Evolutionary conservation across 352 stramenopile species (phyloP).

Genomic region (Phytophthora sp.): DNA sequence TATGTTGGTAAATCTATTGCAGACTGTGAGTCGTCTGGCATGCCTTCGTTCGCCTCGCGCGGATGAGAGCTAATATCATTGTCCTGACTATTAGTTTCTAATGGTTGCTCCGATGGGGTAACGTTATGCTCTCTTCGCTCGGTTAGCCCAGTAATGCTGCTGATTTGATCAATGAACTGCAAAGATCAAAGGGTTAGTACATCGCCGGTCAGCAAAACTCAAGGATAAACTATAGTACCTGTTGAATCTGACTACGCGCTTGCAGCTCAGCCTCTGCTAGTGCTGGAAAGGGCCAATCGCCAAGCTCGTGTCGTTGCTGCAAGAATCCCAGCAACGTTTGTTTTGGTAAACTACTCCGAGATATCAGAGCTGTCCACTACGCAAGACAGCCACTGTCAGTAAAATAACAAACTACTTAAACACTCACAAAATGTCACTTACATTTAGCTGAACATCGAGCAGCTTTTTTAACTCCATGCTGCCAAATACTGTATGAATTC

Average conservation of each 20-base stretch:
- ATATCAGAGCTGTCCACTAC: conserved; percentile 59
- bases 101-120: background rate
- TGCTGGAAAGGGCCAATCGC: conserved; percentile 53
- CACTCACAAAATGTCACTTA: conserved; percentile 20
- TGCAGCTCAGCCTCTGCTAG: conserved; percentile 53
- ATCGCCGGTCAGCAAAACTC: background rate
- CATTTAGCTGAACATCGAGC: conserved; percentile 52
- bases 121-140: conserved; percentile 3
- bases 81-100: conserved; percentile 1
- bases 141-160: background rate
- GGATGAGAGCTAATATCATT: background rate
- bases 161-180: conserved; percentile 31
- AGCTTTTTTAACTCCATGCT: conserved; percentile 56
- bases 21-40: conserved; percentile 2
- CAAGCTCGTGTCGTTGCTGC: conserved; percentile 58
- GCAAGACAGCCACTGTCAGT: background rate
- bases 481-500: conserved; percentile 52
- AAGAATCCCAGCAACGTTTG: conserved; percentile 41
- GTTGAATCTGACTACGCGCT: conserved; percentile 35
- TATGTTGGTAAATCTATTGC: conserved; percentile 26
- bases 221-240: conserved; percentile 22
- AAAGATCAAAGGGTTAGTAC: background rate
- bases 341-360: conserved; percentile 46
- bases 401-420: conserved; percentile 5
- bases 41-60: background rate